Conservation (phyloP, 2,329 filamentous ascomycete species). For the Rhinocladiella mackenziei region DNA sequence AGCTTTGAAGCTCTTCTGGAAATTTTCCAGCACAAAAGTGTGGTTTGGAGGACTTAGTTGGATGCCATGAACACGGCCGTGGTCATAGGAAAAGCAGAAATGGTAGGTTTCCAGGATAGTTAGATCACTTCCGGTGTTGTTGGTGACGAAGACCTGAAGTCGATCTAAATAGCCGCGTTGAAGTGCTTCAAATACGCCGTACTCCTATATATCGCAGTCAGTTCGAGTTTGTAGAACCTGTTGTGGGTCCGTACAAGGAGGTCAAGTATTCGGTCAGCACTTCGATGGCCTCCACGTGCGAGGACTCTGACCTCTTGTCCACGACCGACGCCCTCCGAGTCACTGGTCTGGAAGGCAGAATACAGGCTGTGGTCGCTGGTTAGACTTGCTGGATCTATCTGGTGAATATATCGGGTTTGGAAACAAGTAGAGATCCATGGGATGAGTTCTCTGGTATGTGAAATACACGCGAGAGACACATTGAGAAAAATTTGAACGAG, state of each 20-base stretch:
- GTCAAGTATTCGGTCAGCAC: constrained; percentile 44
- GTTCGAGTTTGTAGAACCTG: constrained; percentile 1
- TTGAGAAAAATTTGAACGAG: constrained; percentile 28
- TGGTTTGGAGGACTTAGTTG: constrained; percentile 33
- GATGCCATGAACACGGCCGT: constrained; percentile 33
- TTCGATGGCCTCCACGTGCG: constrained; percentile 38
- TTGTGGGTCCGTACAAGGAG: constrained; percentile 41
- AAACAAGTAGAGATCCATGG: constrained; percentile 23
- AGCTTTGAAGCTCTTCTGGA: constrained; percentile 41
- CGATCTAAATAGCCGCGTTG: constrained; percentile 41
- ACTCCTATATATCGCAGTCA: constrained; percentile 44
- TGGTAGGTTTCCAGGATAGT: constrained; percentile 50
- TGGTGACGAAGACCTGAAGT: constrained; percentile 47
- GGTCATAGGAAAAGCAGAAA: constrained; percentile 46
- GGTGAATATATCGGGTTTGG: constrained; percentile 21
- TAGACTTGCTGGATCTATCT: constrained; percentile 10
- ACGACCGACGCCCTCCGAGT: neutral
- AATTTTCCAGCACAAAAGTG: constrained; percentile 34
- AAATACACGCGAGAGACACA: constrained; percentile 25
- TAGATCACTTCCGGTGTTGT: constrained; percentile 35
- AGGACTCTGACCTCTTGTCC: constrained; percentile 41
- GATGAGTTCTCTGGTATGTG: constrained; percentile 24
- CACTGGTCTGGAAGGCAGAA: constrained; percentile 14
- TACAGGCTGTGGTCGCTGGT: constrained; percentile 31
- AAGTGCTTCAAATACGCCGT: constrained; percentile 47